Conservation (phyloP, 495 filamentous ascomycete species). For the Emericellopsis terricola region DNA sequence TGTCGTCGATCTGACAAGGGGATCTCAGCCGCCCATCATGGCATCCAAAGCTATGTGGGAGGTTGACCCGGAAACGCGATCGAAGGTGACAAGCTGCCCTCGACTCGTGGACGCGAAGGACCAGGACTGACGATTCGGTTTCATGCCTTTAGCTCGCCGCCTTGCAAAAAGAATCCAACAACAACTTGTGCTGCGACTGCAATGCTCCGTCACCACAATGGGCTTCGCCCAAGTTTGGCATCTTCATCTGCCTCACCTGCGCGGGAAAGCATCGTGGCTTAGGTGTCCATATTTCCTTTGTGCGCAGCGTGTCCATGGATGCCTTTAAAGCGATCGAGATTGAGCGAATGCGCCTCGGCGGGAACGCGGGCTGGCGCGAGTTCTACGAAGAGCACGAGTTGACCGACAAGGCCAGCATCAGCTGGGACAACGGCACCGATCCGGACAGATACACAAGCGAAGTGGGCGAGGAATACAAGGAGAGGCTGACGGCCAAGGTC, state of each 20-base stretch:
- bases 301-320: slow-evolving; percentile 93
- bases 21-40: slow-evolving; percentile 15
- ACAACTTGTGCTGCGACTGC: slow-evolving; percentile 86
- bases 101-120: too few species aligned
- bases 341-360: slow-evolving; percentile 68
- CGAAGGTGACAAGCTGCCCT: slow-evolving; percentile 60
- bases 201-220: slow-evolving; percentile 90
- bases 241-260: slow-evolving; percentile 95
- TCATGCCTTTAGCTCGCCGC: slow-evolving; percentile 53
- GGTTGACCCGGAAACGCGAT: slow-evolving; percentile 87
- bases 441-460: slow-evolving; percentile 73
- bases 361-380: slow-evolving; percentile 66
- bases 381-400: slow-evolving; percentile 63
- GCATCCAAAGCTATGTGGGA: slow-evolving; percentile 68
- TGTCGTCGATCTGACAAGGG: too few species aligned
- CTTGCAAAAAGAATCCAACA: slow-evolving; percentile 73
- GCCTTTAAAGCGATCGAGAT: slow-evolving; percentile 82
- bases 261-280: slow-evolving; percentile 88
- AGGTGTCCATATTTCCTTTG: slow-evolving; percentile 96
- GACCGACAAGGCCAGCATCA: slow-evolving; percentile 37
- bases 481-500: slow-evolving; percentile 67
- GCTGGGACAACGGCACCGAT: slow-evolving; percentile 64
- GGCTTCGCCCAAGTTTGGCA: slow-evolving; percentile 53
- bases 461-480: slow-evolving; percentile 91
- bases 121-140: too few species aligned